These are phyloP conservation scores for Melampsora larici-populina DNA, from an alignment of 1,284 basidiomycete genomes.

Conservation along the genomic window DNA sequence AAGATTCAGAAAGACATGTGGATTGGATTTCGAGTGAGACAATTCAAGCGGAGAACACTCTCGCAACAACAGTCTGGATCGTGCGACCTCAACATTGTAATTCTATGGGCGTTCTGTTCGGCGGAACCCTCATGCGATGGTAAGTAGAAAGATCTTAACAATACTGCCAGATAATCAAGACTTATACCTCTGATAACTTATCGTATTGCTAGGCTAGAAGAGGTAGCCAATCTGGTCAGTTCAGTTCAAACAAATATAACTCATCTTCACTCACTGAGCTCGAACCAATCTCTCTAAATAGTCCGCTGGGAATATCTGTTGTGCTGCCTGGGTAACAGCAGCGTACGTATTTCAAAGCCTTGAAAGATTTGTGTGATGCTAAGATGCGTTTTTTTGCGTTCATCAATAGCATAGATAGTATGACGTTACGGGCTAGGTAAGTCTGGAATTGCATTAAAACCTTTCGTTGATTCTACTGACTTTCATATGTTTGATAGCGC, in stretches of 20 bases:
- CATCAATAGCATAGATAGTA: conserved; percentile 46
- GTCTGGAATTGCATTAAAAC: conserved; percentile 44
- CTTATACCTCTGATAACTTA: background rate
- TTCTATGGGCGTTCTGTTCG: conserved; percentile 47
- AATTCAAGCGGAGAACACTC: conserved; percentile 43
- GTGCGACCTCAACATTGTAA: conserved; percentile 48
- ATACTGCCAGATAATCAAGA: background rate
- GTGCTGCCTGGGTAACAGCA: background rate
- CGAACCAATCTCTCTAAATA: background rate
- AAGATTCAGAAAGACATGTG: background rate
- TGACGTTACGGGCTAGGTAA: conserved; percentile 46
- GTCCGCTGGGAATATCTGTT: conserved; percentile 1
- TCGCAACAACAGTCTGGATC: conserved; percentile 47
- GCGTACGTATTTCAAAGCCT: background rate
- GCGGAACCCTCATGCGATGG: conserved; percentile 47
- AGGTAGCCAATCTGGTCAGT: background rate
- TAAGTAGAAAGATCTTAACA: conserved; percentile 44
- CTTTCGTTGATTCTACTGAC: background rate
- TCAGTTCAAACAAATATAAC: conserved; percentile 26
- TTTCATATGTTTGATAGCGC: background rate
- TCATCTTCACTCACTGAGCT: conserved; percentile 15
- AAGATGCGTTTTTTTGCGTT: conserved; percentile 11
- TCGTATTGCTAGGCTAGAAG: conserved; percentile 33
- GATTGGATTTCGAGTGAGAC: conserved; percentile 12
- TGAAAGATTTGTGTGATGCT: background rate